Evolutionary conservation across 495 filamentous ascomycete species (phyloP).

Genomic region (Penicillium verhagenii): DNA sequence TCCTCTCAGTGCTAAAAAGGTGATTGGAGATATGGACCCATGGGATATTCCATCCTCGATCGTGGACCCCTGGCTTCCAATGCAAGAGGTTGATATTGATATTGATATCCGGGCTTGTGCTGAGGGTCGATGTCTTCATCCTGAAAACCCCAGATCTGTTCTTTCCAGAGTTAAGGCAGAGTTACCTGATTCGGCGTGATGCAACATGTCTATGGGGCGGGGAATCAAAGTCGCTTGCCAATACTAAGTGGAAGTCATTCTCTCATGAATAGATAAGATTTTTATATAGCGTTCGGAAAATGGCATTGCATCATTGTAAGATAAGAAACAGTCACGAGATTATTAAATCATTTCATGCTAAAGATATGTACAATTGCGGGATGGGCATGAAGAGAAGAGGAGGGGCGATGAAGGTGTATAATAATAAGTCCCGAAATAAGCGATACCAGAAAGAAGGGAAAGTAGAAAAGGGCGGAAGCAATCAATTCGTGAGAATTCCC

Average conservation of each 20-base stretch:
- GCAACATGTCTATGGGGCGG: not conserved
- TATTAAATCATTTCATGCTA: conserved; percentile 22
- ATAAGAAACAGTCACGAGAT: not conserved
- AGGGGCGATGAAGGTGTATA: not conserved
- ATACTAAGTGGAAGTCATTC: too few species aligned
- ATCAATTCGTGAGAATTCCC: not conserved
- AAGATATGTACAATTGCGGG: conserved; percentile 22
- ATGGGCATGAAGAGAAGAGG: not conserved
- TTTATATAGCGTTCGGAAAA: not conserved
- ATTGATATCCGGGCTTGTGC: conserved; percentile 26
- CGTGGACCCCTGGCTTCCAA: conserved; percentile 26
- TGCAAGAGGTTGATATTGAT: conserved; percentile 29
- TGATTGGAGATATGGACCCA: conserved; percentile 20
- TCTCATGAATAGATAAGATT: not conserved
- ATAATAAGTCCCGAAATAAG: not conserved
- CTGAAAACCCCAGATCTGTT: not conserved
- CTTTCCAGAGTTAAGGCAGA: not conserved
- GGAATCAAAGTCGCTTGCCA: too few species aligned
- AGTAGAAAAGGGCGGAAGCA: not conserved
- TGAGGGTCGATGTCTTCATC: conserved; percentile 23
- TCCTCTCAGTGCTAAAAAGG: conserved; percentile 10
- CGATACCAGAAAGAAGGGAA: not conserved
- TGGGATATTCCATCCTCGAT: conserved; percentile 15
- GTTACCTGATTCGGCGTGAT: not conserved
- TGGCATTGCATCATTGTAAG: too few species aligned